These are phyloP conservation scores for Pulveroboletus ravenelii DNA, from an alignment of 768 basidiomycete genomes.

Conservation along the genomic window DNA sequence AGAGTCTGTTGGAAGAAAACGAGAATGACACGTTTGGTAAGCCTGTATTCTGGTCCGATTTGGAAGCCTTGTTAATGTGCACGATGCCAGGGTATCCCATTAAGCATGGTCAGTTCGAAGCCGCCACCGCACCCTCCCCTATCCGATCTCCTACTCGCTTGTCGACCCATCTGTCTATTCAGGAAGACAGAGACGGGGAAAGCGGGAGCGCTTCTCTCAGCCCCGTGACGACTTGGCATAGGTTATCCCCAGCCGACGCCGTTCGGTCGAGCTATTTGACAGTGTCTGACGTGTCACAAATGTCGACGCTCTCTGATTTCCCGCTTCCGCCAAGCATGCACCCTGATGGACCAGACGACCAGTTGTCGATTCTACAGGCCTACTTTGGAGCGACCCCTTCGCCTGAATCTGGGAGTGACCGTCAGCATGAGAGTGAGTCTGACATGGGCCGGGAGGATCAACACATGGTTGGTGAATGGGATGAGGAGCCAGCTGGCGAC, in stretches of 20 bases:
- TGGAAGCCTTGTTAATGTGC: neutral
- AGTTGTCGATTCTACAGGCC: conserved; percentile 40
- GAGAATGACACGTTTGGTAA: conserved; percentile 32
- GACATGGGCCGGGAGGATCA: neutral
- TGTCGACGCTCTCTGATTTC: conserved; percentile 72
- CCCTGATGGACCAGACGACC: conserved; percentile 19
- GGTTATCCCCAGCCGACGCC: conserved; percentile 26
- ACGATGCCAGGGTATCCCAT: conserved; percentile 20
- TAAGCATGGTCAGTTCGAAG: conserved; percentile 18
- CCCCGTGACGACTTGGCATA: conserved; percentile 20
- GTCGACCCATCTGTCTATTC: conserved; percentile 23
- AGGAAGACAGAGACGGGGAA: conserved; percentile 11
- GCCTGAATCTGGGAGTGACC: neutral
- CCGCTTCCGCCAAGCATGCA: conserved; percentile 51
- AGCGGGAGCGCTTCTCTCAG: conserved; percentile 4
- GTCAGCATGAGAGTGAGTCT: neutral
- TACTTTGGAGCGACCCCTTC: conserved; percentile 34
- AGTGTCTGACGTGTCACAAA: conserved; percentile 52
- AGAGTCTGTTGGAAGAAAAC: conserved; percentile 2
- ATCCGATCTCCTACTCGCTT: conserved; percentile 8
- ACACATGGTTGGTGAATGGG: neutral
- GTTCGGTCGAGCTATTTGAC: conserved; percentile 60
- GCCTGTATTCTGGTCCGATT: neutral
- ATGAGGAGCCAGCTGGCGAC: conserved; percentile 7
- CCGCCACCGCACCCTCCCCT: conserved; percentile 8